Base-by-base conservation (phyloP, 2,329 filamentous ascomycete species). In the Eurotiales sp. region DNA sequence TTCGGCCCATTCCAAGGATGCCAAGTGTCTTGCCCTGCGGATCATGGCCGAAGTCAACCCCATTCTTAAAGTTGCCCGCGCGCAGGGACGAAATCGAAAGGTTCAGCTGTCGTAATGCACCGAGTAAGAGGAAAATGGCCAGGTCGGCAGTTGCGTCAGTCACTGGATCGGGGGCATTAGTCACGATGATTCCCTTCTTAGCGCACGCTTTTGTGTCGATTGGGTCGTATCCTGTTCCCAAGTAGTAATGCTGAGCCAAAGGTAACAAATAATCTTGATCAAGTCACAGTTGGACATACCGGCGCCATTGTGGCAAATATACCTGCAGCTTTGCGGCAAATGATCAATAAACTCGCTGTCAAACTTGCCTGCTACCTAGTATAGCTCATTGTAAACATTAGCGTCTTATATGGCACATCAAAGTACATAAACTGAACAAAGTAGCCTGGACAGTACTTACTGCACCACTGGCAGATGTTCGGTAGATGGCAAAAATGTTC, bases 401-500 rank as follows among this genome's bases (percentile, higher is more conserved):
- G n/a, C n/a, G n/a, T n/a, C n/a, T n/a, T n/a, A n/a, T n/a, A n/a
- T n/a, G n/a, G n/a, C n/a, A n/a, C n/a, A n/a, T n/a, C n/a, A n/a
- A n/a, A n/a, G n/a, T n/a, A n/a, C n/a, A n/a, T n/a, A n/a, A n/a
- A n/a, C n/a, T n/a, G n/a, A n/a, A n/a, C n/a, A n/a, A n/a, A n/a
- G n/a, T n/a, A n/a, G n/a, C n/a, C n/a, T n/a, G n/a, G 32, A 74
- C 70, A 61, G 83, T 83, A 41, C 79, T 8, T 5, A 12, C 10
- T 12, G 11, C 10, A 8, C 4, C 29, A 32, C 10, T 32, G 3
- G 29, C 29, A 32, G 29, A 32, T 4, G 29, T 82, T 47, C 81
- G 76, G 63, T 82, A 83, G 43, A 83, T 73, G 1, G 70, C 80
- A 27, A 77, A 71, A 1, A 83, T 74, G 57, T 77, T 75, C 48